phyloP scores from a whole-genome alignment of 1,284 basidiomycete genomes.

The Ganoderma sinense region DNA sequence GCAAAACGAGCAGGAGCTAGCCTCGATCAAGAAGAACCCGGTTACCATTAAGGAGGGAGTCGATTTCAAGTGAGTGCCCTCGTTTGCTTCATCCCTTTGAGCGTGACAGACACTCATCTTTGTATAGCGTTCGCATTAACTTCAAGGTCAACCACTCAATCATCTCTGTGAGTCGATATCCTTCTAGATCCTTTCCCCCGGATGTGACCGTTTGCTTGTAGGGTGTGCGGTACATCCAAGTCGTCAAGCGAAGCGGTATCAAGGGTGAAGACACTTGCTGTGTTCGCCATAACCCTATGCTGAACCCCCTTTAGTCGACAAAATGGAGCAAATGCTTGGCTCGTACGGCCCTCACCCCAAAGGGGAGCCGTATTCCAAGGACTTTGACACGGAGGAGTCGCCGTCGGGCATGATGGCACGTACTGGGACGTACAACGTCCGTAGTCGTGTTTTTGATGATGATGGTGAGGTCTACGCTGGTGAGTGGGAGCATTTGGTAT shows the following conservation, averaged over 20 bases:
- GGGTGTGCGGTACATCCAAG: constrained; percentile 87
- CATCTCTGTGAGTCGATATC: constrained; percentile 66
- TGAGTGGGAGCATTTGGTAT: constrained; percentile 44
- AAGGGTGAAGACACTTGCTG: constrained; percentile 53
- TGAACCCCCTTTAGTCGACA: constrained; percentile 68
- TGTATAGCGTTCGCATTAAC: constrained; percentile 71
- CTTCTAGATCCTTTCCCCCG: not conserved
- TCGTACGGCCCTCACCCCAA: constrained; percentile 79
- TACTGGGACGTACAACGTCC: constrained; percentile 77
- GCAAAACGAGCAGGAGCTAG: constrained; percentile 51
- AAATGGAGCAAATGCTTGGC: constrained; percentile 90
- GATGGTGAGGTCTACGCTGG: constrained; percentile 81
- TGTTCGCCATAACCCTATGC: not conserved
- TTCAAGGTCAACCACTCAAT: constrained; percentile 89
- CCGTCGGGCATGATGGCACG: constrained; percentile 87
- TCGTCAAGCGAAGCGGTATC: constrained; percentile 81
- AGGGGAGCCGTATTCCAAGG: constrained; percentile 67
- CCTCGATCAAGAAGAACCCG: constrained; percentile 71
- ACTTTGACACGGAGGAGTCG: constrained; percentile 81
- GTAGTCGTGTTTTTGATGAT: constrained; percentile 85
- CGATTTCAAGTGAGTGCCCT: constrained; percentile 70
- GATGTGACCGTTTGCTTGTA: constrained; percentile 37
- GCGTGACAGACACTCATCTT: constrained; percentile 10
- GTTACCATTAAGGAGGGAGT: constrained; percentile 86
- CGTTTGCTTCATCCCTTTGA: not conserved